Evolutionary conservation across 345 rosid species (phyloP), one percentile per base, ranked within the genome.

Genomic region (Boechera divaricarpa): DNA sequence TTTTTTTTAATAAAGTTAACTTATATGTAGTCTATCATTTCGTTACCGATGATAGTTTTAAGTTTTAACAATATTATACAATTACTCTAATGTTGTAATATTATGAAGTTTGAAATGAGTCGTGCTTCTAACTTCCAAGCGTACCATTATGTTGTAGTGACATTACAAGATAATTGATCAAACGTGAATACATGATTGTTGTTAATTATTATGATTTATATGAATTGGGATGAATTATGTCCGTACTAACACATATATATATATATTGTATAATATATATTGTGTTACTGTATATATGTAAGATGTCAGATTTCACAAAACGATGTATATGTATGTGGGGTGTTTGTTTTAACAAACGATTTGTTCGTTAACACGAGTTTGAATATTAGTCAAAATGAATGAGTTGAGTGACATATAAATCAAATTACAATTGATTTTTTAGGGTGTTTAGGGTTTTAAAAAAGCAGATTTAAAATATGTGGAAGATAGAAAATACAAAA

Each of bases 311-410:
- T 57, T 57, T 7, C 28, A 9, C 5, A 39, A 39, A 62, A 62
- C 11, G 16, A 13, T 42, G 6, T 32, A 32, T 13, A 15, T 42
- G 4, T n/a, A 8, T 7, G 53, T 13, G 8, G 21, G 36, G 7
- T 60, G 31, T 6, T 63, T 28, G 36, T 54, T 9, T 28, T 54
- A 10, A 26, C 51, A 42, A 44, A 31, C 10, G 7, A 10, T 13
- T 49, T 57, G 57, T 44, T 35, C 15, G 31, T 36, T 36, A 16
- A 36, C 68, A 48, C 58, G 68, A 72, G 48, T 60, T 71, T 48
- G 7, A 35, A 59, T 36, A 60, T 49, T 6, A 12, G 5, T 63
- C 44, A 32, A 56, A 33, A 55, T 56, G 49, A 65, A 15, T 57
- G 5, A 31, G 21, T 39, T 62, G 48, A 57, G 9, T 75, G 52